A percentile compares a stretch with the other conserved stretches of the same genome.
Conservation (phyloP, 768 basidiomycete genomes). For the Leccinum pellstonianum region DNA sequence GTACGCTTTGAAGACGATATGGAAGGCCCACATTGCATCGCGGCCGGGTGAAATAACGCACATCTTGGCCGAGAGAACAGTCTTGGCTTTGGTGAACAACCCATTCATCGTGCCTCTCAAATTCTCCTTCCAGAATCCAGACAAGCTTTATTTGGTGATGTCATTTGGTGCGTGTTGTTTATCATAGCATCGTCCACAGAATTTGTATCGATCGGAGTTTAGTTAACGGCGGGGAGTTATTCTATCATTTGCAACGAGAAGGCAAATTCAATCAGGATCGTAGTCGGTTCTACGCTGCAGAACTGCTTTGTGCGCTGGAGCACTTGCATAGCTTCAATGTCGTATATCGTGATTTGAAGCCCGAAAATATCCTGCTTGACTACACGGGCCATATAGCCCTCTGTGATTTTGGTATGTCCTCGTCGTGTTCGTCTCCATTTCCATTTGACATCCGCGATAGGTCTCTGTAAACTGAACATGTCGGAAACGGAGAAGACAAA, state of each 20-base stretch:
- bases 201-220: slow-evolving; percentile 1
- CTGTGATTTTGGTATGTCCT: slow-evolving; percentile 81
- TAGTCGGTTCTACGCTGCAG: slow-evolving; percentile 97
- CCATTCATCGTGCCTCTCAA: slow-evolving; percentile 99
- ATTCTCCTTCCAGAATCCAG: slow-evolving; percentile 97
- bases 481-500: slow-evolving; percentile 96
- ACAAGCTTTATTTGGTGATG: slow-evolving; percentile 97
- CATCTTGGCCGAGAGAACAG: slow-evolving; percentile 95
- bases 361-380: slow-evolving; percentile 96
- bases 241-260: slow-evolving; percentile 96
- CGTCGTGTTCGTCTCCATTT: neutral
- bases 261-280: slow-evolving; percentile 94
- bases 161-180: slow-evolving; percentile 71
- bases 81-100: slow-evolving; percentile 95
- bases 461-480: slow-evolving; percentile 96
- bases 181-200: neutral
- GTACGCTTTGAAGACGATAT: slow-evolving; percentile 97
- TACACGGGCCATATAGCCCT: slow-evolving; percentile 98
- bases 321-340: slow-evolving; percentile 98
- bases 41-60: slow-evolving; percentile 97
- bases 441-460: slow-evolving; percentile 30
- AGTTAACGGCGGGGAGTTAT: slow-evolving; percentile 98
- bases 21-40: slow-evolving; percentile 96
- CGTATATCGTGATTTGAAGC: slow-evolving; percentile 96
- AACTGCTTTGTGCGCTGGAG: slow-evolving; percentile 91